Evolutionary conservation across 2,329 filamentous ascomycete genomes (phyloP), one percentile per base, ranked within the genome.

Genomic region (Cytospora paraplurivora): DNA sequence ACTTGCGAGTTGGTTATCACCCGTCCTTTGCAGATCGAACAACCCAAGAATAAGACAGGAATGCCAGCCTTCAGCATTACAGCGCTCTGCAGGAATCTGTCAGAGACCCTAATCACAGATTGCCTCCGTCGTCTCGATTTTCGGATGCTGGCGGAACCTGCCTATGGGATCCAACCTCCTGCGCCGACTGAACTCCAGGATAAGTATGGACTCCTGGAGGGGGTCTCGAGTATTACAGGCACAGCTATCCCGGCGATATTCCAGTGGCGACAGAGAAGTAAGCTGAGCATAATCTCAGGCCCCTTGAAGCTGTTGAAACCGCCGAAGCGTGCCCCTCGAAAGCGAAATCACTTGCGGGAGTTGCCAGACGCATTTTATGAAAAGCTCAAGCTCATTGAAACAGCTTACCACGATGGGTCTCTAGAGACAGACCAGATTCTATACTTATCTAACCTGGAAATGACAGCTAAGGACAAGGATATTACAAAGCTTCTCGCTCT

Each of bases 401-500:
- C 27, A 27, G 60, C 51, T 6, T 35, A 62, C 19, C 33, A 34
- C 2, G 35, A 38, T 3, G 41, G 34, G 7, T 3, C 34, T 7
- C 12, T 65, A 1, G 35, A 7, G 11, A 56, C 55, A 38, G 56
- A 51, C 7, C 56, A 65, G 32, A 65, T 65, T 10, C 17, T 65
- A 21, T 65, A 47, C 41, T 35, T 65, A 1, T 50, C 63, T 2
- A 52, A 13, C 12, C 15, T 65, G 2, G 63, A 65, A 10, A 62
- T 65, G 54, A 56, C 59, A n/a, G 51, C 51, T 35, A 65, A 65
- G 44, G 59, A 65, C 52, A 62, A 59, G n/a, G 63, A 65, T 19
- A 59, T 65, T n/a, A 62, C 59, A n/a, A 65, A 62, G n/a, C 41
- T 65, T 21, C 50, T 65, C 27, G 51, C 63, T 13, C 59, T 65